Evolutionary conservation across 2,329 filamentous ascomycete species (phyloP), one percentile per base, ranked within the genome.

Genomic region (Xylariaceae sp.): DNA sequence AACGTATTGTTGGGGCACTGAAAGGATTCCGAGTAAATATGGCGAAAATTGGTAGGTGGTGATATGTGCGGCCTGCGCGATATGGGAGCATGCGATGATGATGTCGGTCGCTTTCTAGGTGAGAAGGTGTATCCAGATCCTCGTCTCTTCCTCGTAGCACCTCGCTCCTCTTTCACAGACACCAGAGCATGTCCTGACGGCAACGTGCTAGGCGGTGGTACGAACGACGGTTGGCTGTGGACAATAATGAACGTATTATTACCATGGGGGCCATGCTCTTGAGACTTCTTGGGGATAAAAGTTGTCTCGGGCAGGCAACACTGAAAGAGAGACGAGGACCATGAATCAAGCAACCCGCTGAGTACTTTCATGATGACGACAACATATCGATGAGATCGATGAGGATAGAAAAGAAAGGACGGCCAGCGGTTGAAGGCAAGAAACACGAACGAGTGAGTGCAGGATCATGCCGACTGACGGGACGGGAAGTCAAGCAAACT

Each of bases 31-130:
- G 73, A 80, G 57, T 80, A 73, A 53, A 87, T 65, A 73, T 87
- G 84, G 51, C 80, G 80, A 67, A 87, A 87, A 69, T 87, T 76
- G 52, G 79, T 79, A 2, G 84, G 84, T 17, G 76, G 76, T 48
- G 83, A 85, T 66, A 87, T 87, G 61, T 76, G 75, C 69, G 80
- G 80, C 71, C 80, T 76, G 72, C 78, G 81, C 68, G 78, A 73
- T 55, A 75, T 73, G 60, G 66, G 67, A 13, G 61, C 54, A 53
- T 62, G 63, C n/a, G 77, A 74, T 60, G 79, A 74, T 60, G 79
- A 75, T 65, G 76, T 73, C 66, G 80, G 73, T 56, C 76, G 74
- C 68, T 74, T 80, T 71, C 75, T 80, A 66, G 74, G 72, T 55
- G 78, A 78, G 67, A 78, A 77, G 65, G 72, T 74, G 62, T 73